A percentile compares a stretch with the other conserved stretches of the same genome.
Conservation (phyloP, 805 yeast species). For the Ogataea haglerorum region DNA sequence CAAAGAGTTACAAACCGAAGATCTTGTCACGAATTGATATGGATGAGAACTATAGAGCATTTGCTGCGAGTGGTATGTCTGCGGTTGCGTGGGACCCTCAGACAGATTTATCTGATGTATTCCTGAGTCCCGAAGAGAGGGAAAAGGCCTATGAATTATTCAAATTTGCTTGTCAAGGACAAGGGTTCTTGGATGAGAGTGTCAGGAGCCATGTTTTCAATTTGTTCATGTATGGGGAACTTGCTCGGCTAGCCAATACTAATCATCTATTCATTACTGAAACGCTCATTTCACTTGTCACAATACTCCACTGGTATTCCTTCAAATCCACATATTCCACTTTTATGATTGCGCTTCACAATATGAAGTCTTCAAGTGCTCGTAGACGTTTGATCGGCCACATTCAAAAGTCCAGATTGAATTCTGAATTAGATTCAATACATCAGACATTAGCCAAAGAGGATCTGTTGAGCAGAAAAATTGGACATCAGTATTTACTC, state of each 20-base stretch:
- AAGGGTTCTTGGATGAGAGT: not conserved
- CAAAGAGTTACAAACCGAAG: too few species aligned
- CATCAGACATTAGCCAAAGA: not conserved
- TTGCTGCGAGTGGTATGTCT: too few species aligned
- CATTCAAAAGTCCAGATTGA: not conserved
- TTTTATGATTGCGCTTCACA: conserved; percentile 9
- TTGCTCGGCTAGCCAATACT: not conserved
- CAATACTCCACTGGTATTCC: conserved; percentile 1
- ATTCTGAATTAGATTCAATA: too few species aligned
- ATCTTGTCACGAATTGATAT: too few species aligned
- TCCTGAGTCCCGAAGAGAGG: not conserved
- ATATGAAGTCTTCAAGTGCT: conserved; percentile 3
- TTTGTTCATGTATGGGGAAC: not conserved
- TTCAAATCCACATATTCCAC: conserved; percentile 11
- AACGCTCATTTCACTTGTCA: not conserved
- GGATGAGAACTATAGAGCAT: too few species aligned
- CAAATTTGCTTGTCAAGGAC: not conserved
- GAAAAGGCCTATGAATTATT: not conserved
- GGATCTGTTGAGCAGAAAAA: not conserved
- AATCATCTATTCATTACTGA: not conserved
- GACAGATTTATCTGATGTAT: too few species aligned
- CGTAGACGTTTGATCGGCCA: not conserved
- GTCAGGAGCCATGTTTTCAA: not conserved
- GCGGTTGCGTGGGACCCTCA: too few species aligned
- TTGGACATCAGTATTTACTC: conserved; percentile 1